These are phyloP conservation scores for Fusarium devonianum DNA, from an alignment of 2,329 filamentous ascomycete species.

Conservation along the genomic window DNA sequence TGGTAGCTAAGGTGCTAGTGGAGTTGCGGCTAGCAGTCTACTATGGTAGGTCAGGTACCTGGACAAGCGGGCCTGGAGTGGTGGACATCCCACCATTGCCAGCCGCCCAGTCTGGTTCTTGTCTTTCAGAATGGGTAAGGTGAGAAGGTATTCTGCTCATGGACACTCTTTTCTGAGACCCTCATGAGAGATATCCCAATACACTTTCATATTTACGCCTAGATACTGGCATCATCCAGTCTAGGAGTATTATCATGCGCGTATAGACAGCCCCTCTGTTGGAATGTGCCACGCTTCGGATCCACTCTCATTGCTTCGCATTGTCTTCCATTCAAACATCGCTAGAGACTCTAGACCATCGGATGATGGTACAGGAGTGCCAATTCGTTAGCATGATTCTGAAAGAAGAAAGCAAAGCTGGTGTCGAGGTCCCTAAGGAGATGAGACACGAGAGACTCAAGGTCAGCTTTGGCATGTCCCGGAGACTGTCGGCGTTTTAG, in stretches of 20 bases:
- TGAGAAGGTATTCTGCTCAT: background rate
- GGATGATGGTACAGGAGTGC: background rate
- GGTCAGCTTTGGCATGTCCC: conserved; percentile 9
- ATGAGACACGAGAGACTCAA: conserved; percentile 3
- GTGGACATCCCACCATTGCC: conserved; percentile 4
- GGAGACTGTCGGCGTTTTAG: conserved; percentile 22
- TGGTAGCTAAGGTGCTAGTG: too few species aligned
- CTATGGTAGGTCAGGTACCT: too few species aligned
- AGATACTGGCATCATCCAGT: too few species aligned
- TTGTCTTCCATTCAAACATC: conserved; percentile 30
- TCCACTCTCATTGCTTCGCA: conserved; percentile 15
- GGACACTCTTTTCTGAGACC: background rate
- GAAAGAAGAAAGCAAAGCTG: background rate
- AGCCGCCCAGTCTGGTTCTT: too few species aligned
- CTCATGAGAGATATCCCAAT: too few species aligned
- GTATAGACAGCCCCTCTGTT: background rate
- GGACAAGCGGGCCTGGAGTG: background rate
- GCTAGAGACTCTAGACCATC: conserved; percentile 5
- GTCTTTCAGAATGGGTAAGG: too few species aligned
- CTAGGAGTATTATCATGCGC: background rate
- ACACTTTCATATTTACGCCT: too few species aligned
- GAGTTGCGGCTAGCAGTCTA: too few species aligned
- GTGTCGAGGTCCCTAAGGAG: too few species aligned
- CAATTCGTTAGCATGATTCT: background rate
- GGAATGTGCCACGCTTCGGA: conserved; percentile 25